A percentile compares a stretch with the other conserved stretches of the same genome.
These are phyloP conservation scores for Tetrahymena borealis DNA, from an alignment of 73 alveolate genomes.

Conservation along the genomic window DNA sequence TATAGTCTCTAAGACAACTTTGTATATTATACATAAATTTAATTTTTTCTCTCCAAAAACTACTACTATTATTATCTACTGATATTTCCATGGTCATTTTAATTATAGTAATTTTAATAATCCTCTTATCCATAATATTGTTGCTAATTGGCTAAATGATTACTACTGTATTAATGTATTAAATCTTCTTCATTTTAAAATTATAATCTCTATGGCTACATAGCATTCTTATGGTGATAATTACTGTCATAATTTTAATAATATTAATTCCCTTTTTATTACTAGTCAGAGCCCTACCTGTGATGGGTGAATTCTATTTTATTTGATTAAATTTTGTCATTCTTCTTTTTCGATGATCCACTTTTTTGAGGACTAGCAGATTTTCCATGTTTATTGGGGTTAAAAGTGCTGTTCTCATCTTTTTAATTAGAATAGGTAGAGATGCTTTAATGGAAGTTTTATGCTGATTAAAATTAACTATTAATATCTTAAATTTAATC, in stretches of 20 bases:
- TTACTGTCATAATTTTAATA: not conserved
- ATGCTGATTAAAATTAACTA: not conserved
- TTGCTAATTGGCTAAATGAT: not conserved
- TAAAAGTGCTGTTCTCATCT: not conserved
- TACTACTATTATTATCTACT: not conserved
- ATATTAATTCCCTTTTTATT: not conserved
- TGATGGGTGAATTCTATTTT: not conserved
- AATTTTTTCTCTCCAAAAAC: not conserved
- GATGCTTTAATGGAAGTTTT: not conserved
- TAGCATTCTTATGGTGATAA: not conserved
- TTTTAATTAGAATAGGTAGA: not conserved
- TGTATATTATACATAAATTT: not conserved
- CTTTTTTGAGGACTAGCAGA: not conserved
- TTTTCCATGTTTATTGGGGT: not conserved
- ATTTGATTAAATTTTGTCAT: not conserved
- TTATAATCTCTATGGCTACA: not conserved
- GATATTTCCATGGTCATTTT: not conserved
- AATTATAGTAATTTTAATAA: not conserved
- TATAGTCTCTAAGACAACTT: not conserved
- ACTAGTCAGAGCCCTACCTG: not conserved
- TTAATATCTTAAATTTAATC: not conserved
- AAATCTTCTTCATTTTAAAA: not conserved
- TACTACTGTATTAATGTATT: not conserved
- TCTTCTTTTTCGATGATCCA: not conserved
- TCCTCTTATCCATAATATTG: not conserved